Evolutionary conservation across 257 asterid species (phyloP).

Genomic region (Fraxinus pennsylvanica): DNA sequence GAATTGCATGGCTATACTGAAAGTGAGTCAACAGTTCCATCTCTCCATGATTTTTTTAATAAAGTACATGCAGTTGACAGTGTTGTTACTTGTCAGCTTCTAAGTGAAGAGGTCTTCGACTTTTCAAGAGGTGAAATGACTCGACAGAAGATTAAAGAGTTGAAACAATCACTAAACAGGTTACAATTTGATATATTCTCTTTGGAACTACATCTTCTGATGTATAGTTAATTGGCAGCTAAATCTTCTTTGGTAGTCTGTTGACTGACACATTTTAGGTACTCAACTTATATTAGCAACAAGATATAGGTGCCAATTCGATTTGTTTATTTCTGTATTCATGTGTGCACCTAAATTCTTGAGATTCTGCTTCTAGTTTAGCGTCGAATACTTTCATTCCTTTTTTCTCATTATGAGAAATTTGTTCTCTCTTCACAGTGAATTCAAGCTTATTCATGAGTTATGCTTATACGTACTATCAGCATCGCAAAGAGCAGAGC

Average conservation of each 20-base stretch:
- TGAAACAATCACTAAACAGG: conserved; percentile 93
- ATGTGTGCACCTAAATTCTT: neutral
- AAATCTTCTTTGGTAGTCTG: neutral
- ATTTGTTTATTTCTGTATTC: neutral
- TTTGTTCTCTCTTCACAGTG: conserved; percentile 51
- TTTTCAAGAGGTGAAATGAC: conserved; percentile 99
- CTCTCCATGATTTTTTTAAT: conserved; percentile 15
- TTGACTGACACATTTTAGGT: conserved; percentile 9
- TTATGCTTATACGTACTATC: conserved; percentile 85
- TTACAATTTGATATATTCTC: conserved; percentile 21
- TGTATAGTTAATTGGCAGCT: neutral
- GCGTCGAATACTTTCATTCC: neutral
- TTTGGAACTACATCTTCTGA: neutral
- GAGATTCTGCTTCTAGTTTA: conserved; percentile 3
- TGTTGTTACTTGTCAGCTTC: conserved; percentile 59
- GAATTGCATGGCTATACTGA: conserved; percentile 97
- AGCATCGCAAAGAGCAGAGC: conserved; percentile 95
- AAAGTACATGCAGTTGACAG: conserved; percentile 23
- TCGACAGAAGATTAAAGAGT: conserved; percentile 95
- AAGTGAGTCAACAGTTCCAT: conserved; percentile 40
- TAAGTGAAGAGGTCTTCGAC: conserved; percentile 98
- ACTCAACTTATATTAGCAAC: neutral
- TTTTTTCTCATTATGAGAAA: conserved; percentile 11
- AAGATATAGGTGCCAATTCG: neutral
- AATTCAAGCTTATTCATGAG: conserved; percentile 95